Conservation (phyloP, 305 asterid genomes). For the Andrographis paniculata region DNA sequence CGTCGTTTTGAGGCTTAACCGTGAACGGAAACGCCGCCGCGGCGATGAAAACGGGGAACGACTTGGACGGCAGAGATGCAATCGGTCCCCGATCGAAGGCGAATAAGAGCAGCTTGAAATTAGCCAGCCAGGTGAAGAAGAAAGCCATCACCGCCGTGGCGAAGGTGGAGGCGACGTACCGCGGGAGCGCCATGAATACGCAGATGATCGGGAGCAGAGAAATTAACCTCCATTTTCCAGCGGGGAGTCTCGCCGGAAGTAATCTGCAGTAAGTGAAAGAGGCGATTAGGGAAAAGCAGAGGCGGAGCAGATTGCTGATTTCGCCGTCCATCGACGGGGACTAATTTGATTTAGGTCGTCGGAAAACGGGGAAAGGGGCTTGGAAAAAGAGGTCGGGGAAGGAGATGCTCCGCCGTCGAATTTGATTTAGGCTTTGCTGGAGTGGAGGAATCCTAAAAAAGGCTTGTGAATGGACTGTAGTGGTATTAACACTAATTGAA, state of each 20-base stretch:
- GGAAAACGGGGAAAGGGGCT: too few species aligned
- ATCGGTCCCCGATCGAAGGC: slow-evolving; percentile 61
- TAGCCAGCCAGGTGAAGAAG: slow-evolving; percentile 63
- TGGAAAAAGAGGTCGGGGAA: too few species aligned
- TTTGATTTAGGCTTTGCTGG: too few species aligned
- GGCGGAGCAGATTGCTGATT: background rate
- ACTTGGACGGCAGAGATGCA: slow-evolving; percentile 19
- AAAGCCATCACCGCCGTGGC: slow-evolving; percentile 27
- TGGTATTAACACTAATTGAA: too few species aligned
- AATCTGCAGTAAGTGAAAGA: slow-evolving; percentile 41
- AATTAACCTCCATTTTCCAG: slow-evolving; percentile 36
- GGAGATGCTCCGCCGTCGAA: too few species aligned
- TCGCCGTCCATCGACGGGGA: too few species aligned
- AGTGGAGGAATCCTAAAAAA: too few species aligned
- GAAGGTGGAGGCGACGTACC: slow-evolving; percentile 31
- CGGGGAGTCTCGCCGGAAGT: slow-evolving; percentile 33
- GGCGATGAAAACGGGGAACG: slow-evolving; percentile 35
- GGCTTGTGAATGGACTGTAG: too few species aligned
- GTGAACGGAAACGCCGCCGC: slow-evolving; percentile 48
- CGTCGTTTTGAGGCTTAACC: slow-evolving; percentile 12
- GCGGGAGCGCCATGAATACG: slow-evolving; percentile 41
- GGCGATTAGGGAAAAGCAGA: slow-evolving; percentile 16
- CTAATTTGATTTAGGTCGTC: too few species aligned
- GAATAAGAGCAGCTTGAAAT: slow-evolving; percentile 52
- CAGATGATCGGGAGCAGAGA: slow-evolving; percentile 42